Evolutionary conservation across 768 basidiomycete genomes (phyloP).

Genomic region (Boletus barrowsii): DNA sequence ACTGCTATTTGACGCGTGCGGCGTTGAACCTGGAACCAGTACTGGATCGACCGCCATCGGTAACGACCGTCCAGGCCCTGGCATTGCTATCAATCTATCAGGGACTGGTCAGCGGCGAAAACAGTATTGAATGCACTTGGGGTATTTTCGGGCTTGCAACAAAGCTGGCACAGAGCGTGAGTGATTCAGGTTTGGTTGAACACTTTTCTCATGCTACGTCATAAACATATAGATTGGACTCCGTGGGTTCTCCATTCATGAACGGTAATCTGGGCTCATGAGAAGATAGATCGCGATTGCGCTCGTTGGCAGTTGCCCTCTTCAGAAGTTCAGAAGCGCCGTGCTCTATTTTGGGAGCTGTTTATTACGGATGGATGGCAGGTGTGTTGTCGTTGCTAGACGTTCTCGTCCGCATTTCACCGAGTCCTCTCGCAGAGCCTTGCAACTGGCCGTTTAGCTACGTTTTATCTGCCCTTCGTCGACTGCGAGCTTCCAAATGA

Average conservation of each 20-base stretch:
- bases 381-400: slow-evolving; percentile 36
- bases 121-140: slow-evolving; percentile 71
- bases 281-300: slow-evolving; percentile 62
- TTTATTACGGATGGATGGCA: slow-evolving; percentile 77
- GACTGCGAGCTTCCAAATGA: slow-evolving; percentile 69
- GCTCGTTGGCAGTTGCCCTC: slow-evolving; percentile 63
- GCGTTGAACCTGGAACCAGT: slow-evolving; percentile 66
- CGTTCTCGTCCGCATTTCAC: neutral
- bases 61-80: slow-evolving; percentile 65
- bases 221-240: slow-evolving; percentile 53
- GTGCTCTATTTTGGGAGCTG: slow-evolving; percentile 70
- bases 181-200: slow-evolving; percentile 24
- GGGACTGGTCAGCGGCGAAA: slow-evolving; percentile 62
- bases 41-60: slow-evolving; percentile 66
- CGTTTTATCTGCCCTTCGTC: slow-evolving; percentile 68
- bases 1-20: slow-evolving; percentile 59
- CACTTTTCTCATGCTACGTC: neutral
- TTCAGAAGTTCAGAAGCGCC: slow-evolving; percentile 66
- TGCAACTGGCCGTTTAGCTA: slow-evolving; percentile 65
- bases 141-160: slow-evolving; percentile 61
- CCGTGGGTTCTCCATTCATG: slow-evolving; percentile 42
- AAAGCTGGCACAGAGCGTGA: slow-evolving; percentile 66
- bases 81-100: slow-evolving; percentile 70
- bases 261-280: slow-evolving; percentile 12
- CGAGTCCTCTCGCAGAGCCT: slow-evolving; percentile 45